Base-by-base conservation (phyloP, 148 eudicot genomes). In the Rhododendron simsii region DNA sequence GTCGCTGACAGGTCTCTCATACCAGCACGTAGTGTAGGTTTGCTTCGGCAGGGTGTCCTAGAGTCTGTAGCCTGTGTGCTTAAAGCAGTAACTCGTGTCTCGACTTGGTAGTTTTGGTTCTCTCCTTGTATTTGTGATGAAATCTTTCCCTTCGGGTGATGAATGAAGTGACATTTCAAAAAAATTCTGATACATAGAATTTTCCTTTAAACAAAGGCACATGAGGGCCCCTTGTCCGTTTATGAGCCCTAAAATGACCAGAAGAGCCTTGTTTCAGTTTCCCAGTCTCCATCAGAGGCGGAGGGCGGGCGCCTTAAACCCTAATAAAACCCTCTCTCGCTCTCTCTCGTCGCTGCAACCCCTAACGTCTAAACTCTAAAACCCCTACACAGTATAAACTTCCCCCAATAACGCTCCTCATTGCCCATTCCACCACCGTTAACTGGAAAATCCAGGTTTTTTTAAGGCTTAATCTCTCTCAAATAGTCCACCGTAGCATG, bases 401-500 rank as follows among this genome's bases (percentile, higher is more conserved):
- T 9, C 69, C 30, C 51, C 33, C 67, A 3, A 14, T 12, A 50
- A 51, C 28, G 16, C 78, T 55, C 5, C 39, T 71, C 80, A 44
- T 48, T 15, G 23, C 51, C 61, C 57, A 45, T 4, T 21, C 69
- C 35, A n/a, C 48, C 7, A 23, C 71, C 7, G 23, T 11, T 35
- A 16, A 21, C 51, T 30, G 12, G 71, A 18, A 84, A 28, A 50
- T 28, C 18, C 67, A 76, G 76, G 39, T 0, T 23, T 50, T 37
- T 48, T 63, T 23, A 1, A 3, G 21, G 21, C 28, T 26, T 12
- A 16, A 51, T 37, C 75, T 21, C 37, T 4, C 5, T 28, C 74
- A 12, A 18, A 15, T 35, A 13, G 33, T 41, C 55, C 5, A 33
- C 16, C 35, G 13, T 33, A 84, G 85, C 87, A 91, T 94, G 95